These are phyloP conservation scores for Agapanthus africanus DNA, from an alignment of 106 monocot species.

Conservation along the genomic window DNA sequence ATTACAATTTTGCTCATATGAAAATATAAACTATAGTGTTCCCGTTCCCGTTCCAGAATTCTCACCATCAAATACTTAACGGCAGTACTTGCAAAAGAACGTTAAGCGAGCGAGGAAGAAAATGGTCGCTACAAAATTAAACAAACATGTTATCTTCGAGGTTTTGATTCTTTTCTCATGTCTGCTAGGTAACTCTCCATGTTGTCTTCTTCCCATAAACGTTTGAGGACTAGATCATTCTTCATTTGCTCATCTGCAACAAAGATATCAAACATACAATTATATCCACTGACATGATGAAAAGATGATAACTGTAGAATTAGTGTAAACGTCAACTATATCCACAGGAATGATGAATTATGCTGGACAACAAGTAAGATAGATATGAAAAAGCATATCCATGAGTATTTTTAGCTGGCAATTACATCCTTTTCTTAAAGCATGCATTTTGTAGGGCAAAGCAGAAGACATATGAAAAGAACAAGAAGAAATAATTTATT, in stretches of 20 bases:
- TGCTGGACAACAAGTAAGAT: too few relatives aligned
- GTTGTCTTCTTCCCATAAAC: constrained; percentile 73
- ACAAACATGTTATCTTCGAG: constrained; percentile 52
- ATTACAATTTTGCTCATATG: too few relatives aligned
- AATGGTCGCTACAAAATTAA: background rate
- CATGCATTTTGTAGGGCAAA: too few relatives aligned
- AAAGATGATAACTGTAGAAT: background rate
- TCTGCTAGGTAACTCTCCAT: constrained; percentile 75
- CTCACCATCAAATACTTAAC: too few relatives aligned
- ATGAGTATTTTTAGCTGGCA: too few relatives aligned
- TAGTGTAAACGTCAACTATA: background rate
- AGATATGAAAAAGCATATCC: too few relatives aligned
- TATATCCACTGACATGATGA: background rate
- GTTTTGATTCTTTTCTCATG: constrained; percentile 82
- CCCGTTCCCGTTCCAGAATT: too few relatives aligned
- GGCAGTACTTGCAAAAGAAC: background rate
- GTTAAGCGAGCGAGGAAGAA: background rate
- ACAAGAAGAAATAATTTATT: too few relatives aligned
- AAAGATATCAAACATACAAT: background rate
- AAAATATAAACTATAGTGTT: too few relatives aligned
- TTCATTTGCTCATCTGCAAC: constrained; percentile 57
- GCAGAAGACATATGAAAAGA: too few relatives aligned
- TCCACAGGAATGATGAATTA: background rate
- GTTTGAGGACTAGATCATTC: constrained; percentile 55
- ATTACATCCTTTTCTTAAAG: too few relatives aligned